phyloP scores from a whole-genome alignment of 768 basidiomycete species.

The Boletus sensibilis region DNA sequence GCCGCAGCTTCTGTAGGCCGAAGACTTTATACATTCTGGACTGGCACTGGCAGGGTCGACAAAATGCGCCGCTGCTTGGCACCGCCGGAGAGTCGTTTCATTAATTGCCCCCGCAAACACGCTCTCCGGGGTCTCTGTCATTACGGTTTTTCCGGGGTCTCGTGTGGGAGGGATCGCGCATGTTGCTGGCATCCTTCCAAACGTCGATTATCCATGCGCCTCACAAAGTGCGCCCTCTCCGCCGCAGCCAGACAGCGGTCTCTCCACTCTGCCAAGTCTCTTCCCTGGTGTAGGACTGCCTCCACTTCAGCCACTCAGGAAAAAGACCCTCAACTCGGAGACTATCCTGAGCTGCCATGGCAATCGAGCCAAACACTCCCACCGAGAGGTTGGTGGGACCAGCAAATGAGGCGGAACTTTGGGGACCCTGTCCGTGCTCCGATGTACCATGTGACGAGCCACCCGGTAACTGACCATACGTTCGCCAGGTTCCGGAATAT shows the following conservation, averaged over 20 bases:
- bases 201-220: conserved; percentile 18
- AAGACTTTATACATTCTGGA: conserved; percentile 16
- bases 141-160: conserved; percentile 22
- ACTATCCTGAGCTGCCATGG: conserved; percentile 71
- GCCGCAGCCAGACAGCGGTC: conserved; percentile 1
- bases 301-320: conserved; percentile 30
- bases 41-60: conserved; percentile 22
- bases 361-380: conserved; percentile 63
- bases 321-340: conserved; percentile 65
- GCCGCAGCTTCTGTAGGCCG: conserved; percentile 15
- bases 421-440: conserved; percentile 64
- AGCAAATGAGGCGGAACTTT: conserved; percentile 74
- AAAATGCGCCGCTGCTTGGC: conserved; percentile 16
- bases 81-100: conserved; percentile 8
- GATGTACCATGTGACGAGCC: conserved; percentile 1
- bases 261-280: neutral
- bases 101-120: neutral
- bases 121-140: conserved; percentile 23
- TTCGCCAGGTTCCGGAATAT: conserved; percentile 66
- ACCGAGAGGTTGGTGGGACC: conserved; percentile 73
- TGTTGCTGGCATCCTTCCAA: neutral
- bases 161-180: neutral
- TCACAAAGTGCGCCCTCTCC: conserved; percentile 13
- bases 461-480: conserved; percentile 16
- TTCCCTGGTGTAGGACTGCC: conserved; percentile 9